These are phyloP conservation scores for Penicillium flavigenum DNA, from an alignment of 495 filamentous ascomycete genomes.

Conservation along the genomic window DNA sequence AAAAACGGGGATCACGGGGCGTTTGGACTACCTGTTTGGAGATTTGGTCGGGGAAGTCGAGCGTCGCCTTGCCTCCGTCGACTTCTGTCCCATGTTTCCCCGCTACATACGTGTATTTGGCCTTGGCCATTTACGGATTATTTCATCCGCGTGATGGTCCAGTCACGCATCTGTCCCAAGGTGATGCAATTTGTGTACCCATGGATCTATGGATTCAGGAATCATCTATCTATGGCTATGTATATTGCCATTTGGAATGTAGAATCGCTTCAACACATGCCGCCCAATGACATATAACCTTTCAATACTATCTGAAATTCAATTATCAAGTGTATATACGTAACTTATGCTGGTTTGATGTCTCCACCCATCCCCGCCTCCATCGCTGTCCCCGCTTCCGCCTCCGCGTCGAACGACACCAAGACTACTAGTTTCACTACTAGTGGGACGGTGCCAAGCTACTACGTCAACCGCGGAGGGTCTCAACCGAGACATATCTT, in stretches of 20 bases:
- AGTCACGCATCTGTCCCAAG: background rate
- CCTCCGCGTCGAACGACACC: too few species aligned
- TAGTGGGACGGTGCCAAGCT: too few species aligned
- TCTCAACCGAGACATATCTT: too few species aligned
- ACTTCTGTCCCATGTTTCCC: background rate
- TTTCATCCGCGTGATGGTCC: background rate
- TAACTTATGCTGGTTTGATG: too few species aligned
- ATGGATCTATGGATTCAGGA: conserved; percentile 2
- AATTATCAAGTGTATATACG: background rate
- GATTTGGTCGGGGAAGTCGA: conserved; percentile 7
- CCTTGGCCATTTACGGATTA: background rate
- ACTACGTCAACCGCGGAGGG: too few species aligned
- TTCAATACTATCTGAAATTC: conserved; percentile 4
- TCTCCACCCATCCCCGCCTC: too few species aligned
- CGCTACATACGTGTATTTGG: background rate
- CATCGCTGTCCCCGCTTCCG: too few species aligned
- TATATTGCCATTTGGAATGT: conserved; percentile 21
- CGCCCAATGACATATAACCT: background rate
- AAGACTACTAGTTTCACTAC: too few species aligned
- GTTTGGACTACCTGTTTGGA: conserved; percentile 21
- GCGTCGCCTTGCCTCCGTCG: background rate
- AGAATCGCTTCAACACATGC: conserved; percentile 13
- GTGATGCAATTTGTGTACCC: background rate
- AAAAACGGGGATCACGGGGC: conserved; percentile 19
- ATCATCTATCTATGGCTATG: conserved; percentile 5